Evolutionary conservation across 306 rosid genomes (phyloP).

Genomic region (Styphnolobium japonicum): DNA sequence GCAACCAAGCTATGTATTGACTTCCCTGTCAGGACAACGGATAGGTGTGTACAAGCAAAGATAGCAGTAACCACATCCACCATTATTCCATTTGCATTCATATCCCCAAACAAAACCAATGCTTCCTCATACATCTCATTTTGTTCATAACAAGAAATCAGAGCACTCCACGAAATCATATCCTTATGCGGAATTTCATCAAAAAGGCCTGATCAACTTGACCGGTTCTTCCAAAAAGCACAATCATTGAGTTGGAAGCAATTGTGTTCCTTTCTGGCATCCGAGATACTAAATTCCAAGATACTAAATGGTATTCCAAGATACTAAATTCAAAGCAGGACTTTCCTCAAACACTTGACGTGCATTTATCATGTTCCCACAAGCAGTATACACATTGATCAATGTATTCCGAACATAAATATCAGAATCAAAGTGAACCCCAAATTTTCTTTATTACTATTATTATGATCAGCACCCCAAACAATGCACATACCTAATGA

Average conservation of each 20-base stretch:
- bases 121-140: slow-evolving; percentile 64
- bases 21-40: slow-evolving; percentile 41
- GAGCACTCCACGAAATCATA: slow-evolving; percentile 81
- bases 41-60: slow-evolving; percentile 52
- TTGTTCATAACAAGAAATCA: slow-evolving; percentile 72
- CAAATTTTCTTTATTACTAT: too few relatives aligned
- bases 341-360: slow-evolving; percentile 68
- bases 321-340: slow-evolving; percentile 58
- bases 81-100: slow-evolving; percentile 45
- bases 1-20: slow-evolving; percentile 55
- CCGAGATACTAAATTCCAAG: slow-evolving; percentile 31
- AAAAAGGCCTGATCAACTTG: slow-evolving; percentile 55
- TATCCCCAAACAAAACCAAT: slow-evolving; percentile 52
- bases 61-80: slow-evolving; percentile 67
- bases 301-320: slow-evolving; percentile 65
- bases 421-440: slow-evolving; percentile 52
- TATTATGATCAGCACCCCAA: too few relatives aligned
- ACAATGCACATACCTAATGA: too few relatives aligned
- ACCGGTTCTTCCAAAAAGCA: slow-evolving; percentile 53
- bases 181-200: slow-evolving; percentile 47
- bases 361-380: slow-evolving; percentile 55
- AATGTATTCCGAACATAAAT: slow-evolving; percentile 69
- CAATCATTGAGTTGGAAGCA: slow-evolving; percentile 78
- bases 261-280: slow-evolving; percentile 64
- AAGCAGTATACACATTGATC: slow-evolving; percentile 61